Percentiles rank a stretch among this genome's conserved stretches.
Evolutionary conservation across 305 asterid genomes (phyloP).

Genomic region (Lippia alba): DNA sequence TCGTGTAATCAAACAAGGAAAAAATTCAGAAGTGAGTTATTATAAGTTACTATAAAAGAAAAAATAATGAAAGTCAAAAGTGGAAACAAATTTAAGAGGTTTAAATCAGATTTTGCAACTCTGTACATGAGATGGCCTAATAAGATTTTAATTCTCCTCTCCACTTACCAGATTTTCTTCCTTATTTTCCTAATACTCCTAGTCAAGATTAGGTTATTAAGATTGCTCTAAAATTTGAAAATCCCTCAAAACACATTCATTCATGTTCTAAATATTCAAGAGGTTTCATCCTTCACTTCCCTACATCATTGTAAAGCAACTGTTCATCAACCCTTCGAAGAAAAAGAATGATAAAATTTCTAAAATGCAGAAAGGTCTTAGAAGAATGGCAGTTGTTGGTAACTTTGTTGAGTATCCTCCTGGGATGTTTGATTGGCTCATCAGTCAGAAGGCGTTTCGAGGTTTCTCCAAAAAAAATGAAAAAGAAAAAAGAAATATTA

Average conservation of each 20-base stretch:
- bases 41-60: background rate
- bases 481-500: background rate
- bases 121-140: background rate
- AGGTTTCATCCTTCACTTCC: background rate
- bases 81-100: background rate
- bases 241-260: background rate
- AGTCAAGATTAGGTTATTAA: background rate
- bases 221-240: slow-evolving; percentile 1
- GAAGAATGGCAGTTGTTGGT: slow-evolving; percentile 33
- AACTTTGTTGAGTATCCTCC: slow-evolving; percentile 32
- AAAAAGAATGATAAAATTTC: slow-evolving; percentile 21
- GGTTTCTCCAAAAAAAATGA: slow-evolving; percentile 24
- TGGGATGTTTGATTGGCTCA: slow-evolving; percentile 42
- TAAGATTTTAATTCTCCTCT: slow-evolving; percentile 8
- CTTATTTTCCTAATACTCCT: slow-evolving; percentile 22
- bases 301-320: background rate
- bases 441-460: slow-evolving; percentile 30
- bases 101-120: slow-evolving; percentile 14
- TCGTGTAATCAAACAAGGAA: background rate
- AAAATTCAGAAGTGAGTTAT: too few relatives aligned
- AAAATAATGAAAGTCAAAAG: slow-evolving; percentile 4
- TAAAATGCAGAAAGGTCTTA: slow-evolving; percentile 17
- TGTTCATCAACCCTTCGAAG: background rate
- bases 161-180: slow-evolving; percentile 30
- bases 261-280: background rate